Evolutionary conservation across 768 basidiomycete genomes (phyloP).

Genomic region (Hericium erinaceus): DNA sequence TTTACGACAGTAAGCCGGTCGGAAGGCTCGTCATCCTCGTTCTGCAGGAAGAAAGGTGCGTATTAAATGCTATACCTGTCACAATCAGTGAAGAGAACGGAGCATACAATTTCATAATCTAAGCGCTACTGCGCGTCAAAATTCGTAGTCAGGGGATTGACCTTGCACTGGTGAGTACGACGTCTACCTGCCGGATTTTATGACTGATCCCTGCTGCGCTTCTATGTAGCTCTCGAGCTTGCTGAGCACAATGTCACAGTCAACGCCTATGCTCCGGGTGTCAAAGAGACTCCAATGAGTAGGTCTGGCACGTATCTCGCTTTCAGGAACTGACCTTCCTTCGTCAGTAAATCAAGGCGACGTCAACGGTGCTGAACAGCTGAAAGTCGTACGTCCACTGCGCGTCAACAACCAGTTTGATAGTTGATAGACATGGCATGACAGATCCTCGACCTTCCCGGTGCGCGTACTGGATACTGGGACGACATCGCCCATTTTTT

Average conservation of each 20-base stretch:
- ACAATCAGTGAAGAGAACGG: too few relatives aligned
- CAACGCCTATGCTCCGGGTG: slow-evolving; percentile 17
- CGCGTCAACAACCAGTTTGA: not conserved
- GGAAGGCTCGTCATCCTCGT: not conserved
- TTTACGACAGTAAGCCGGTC: too few relatives aligned
- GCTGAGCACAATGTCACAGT: slow-evolving; percentile 15
- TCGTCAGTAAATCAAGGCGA: not conserved
- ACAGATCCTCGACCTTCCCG: not conserved
- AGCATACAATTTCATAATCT: not conserved
- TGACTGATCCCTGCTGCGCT: not conserved
- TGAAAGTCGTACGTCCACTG: slow-evolving; percentile 1
- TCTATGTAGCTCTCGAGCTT: slow-evolving; percentile 9
- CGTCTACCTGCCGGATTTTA: not conserved
- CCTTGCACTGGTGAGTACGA: slow-evolving; percentile 8
- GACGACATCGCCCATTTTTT: slow-evolving; percentile 14
- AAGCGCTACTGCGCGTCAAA: slow-evolving; percentile 12
- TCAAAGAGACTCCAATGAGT: slow-evolving; percentile 11
- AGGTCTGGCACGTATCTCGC: not conserved
- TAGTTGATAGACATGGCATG: not conserved
- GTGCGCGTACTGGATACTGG: slow-evolving; percentile 1
- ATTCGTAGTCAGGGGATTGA: slow-evolving; percentile 16
- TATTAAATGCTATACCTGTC: not conserved
- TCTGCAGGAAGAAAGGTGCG: not conserved
- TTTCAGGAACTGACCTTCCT: not conserved
- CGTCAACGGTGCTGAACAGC: not conserved